phyloP scores from a whole-genome alignment of 352 stramenopile genomes.

The Pythium phragmiticola region DNA sequence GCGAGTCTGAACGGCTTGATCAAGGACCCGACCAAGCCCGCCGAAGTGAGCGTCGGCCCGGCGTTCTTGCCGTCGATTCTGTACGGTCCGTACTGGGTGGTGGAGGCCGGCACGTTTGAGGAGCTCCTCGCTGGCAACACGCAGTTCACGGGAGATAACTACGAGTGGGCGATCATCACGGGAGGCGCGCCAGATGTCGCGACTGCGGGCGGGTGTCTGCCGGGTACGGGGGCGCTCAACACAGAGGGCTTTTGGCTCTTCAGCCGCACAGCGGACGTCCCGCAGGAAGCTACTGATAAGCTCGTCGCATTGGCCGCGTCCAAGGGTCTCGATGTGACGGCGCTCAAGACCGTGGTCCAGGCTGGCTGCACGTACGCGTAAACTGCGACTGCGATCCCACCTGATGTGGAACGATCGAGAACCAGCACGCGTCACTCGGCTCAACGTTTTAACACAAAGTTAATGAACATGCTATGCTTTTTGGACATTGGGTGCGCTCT shows the following conservation, averaged over 20 bases:
- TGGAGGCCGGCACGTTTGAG: conserved; percentile 26
- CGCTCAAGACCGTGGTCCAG: conserved; percentile 21
- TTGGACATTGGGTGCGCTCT: too few species aligned
- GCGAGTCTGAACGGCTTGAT: conserved; percentile 20
- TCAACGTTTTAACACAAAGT: too few species aligned
- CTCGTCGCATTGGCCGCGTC: conserved; percentile 12
- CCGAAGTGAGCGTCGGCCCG: conserved; percentile 22
- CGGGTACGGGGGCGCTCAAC: conserved; percentile 17
- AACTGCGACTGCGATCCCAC: background rate
- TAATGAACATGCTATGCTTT: too few species aligned
- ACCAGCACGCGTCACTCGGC: background rate
- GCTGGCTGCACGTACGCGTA: conserved; percentile 25
- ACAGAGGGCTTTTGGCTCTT: conserved; percentile 26
- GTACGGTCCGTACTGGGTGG: conserved; percentile 27
- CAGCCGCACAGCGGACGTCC: conserved; percentile 16
- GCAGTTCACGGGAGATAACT: conserved; percentile 15
- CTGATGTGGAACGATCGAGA: background rate
- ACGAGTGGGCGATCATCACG: conserved; percentile 28
- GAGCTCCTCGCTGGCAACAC: conserved; percentile 16
- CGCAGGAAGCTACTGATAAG: conserved; percentile 17
- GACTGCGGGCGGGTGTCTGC: conserved; percentile 14
- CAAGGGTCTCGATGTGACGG: conserved; percentile 26
- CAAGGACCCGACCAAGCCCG: conserved; percentile 23
- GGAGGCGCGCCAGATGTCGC: conserved; percentile 18
- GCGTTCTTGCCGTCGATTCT: conserved; percentile 16